These are phyloP conservation scores for Gossypium lobatum DNA, from an alignment of 441 rosid species.

Conservation along the genomic window DNA sequence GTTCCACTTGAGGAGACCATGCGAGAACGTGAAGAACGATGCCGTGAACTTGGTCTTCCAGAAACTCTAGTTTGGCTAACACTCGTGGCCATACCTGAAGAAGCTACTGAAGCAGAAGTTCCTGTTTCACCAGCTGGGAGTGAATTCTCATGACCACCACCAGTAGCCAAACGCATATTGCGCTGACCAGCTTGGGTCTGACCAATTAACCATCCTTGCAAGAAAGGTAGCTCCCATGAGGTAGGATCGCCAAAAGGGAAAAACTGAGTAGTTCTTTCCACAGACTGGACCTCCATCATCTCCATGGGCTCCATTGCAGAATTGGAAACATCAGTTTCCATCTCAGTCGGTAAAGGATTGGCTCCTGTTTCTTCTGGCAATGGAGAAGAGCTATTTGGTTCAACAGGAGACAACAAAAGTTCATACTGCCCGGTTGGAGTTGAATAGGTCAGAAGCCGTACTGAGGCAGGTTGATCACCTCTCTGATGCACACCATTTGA, in stretches of 20 bases:
- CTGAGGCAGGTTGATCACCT: constrained; percentile 39
- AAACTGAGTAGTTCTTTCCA: constrained; percentile 46
- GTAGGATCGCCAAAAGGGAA: constrained; percentile 61
- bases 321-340: constrained; percentile 36
- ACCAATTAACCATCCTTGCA: constrained; percentile 90
- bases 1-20: constrained; percentile 32
- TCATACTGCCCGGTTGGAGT: constrained; percentile 49
- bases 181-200: constrained; percentile 69
- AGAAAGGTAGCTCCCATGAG: constrained; percentile 78
- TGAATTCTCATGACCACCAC: constrained; percentile 40
- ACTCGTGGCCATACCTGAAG: constrained; percentile 30
- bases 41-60: constrained; percentile 53
- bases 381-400: constrained; percentile 36
- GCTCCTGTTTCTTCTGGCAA: constrained; percentile 35
- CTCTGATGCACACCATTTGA: constrained; percentile 36
- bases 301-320: constrained; percentile 47
- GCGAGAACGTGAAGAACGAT: constrained; percentile 43
- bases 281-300: constrained; percentile 49
- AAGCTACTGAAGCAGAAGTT: constrained; percentile 24
- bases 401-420: constrained; percentile 42
- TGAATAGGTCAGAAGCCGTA: constrained; percentile 45
- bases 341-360: constrained; percentile 32
- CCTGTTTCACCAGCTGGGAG: constrained; percentile 24
- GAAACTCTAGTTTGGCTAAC: constrained; percentile 40
- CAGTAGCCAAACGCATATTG: constrained; percentile 34